Base-by-base conservation (phyloP, 1,139 yeast species). In the Candida sojae region DNA sequence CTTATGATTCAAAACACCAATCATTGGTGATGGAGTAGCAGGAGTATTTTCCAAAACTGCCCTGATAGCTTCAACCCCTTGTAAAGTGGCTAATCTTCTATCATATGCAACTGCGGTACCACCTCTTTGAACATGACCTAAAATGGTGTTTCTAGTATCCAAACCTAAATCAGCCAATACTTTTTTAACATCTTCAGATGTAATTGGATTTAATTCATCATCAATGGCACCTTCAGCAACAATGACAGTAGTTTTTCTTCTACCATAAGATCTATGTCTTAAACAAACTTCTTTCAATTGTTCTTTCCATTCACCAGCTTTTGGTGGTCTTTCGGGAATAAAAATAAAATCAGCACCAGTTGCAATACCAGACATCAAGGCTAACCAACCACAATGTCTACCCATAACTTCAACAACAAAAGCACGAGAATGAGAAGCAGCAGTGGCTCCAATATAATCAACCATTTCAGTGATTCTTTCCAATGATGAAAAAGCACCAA, bases 321-420 rank as follows among this genome's bases (percentile, higher is more conserved):
- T 72, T 31, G 89, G 91, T 39, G 90, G 97, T 63, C 84, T 82
- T 69, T 93, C 99, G 30, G 99, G 99, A 57, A 93, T 87, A 61
- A 93, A 85, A 49, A 92, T 86, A 64, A 83, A 92, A 70, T 93
- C 99, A 10, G 99, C 98, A 55, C 96, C 89, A 34, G 97, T 88
- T 32, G 97, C 89, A 56, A 92, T 82, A 59, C 98, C 98, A 13
- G 98, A 92, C 95, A 91, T 88, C 57, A 93, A 78, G 1, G 96
- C 98, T 59, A 93, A 80, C 99, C 99, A 93, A 53, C 99, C 99
- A 76, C 99, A 93, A 70, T 93, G 96, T 67, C 99, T 84, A 50
- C 99, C 99, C 99, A 93, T 93, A 44, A 93, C 99, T 70, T 93
- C 99, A 51, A 93, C 90, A 42, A 93, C 97, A 67, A 93, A 93